phyloP scores from a whole-genome alignment of 495 filamentous ascomycete species.

The Podospora pseudocomata region DNA sequence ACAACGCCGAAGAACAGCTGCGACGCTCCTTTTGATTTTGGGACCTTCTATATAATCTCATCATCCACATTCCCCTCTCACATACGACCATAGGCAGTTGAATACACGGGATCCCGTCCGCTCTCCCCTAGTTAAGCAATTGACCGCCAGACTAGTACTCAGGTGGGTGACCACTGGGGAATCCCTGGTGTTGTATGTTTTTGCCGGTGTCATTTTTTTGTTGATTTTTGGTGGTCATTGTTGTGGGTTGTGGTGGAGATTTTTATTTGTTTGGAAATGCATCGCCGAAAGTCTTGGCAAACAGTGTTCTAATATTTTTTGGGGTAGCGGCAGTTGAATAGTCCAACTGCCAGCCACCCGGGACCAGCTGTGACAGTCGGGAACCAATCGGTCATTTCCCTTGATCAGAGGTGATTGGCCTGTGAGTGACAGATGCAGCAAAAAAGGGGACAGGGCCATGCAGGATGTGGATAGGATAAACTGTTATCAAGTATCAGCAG shows the following conservation, averaged over 20 bases:
- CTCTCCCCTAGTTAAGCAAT: constrained; percentile 44
- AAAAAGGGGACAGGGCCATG: background rate
- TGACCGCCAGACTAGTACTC: constrained; percentile 19
- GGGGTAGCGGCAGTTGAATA: background rate
- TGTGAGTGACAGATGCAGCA: background rate
- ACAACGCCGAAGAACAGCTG: too few species aligned
- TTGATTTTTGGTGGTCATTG: background rate
- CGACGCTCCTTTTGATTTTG: too few species aligned
- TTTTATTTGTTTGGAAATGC: background rate
- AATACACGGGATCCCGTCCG: constrained; percentile 49
- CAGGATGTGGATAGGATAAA: background rate
- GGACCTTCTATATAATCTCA: too few species aligned
- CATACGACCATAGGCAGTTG: constrained; percentile 26
- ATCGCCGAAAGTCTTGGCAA: background rate
- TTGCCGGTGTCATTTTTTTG: background rate
- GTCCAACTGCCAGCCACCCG: background rate
- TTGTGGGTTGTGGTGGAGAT: background rate
- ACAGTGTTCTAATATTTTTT: background rate
- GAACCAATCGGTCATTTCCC: constrained; percentile 4
- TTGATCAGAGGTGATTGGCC: background rate
- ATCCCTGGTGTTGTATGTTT: background rate
- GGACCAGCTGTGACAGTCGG: background rate
- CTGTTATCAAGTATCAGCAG: background rate
- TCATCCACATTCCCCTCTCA: background rate
- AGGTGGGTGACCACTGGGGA: constrained; percentile 3